Evolutionary conservation across 1,284 basidiomycete genomes (phyloP), one percentile per base, ranked within the genome.

Genomic region (Stereum hirsutum): DNA sequence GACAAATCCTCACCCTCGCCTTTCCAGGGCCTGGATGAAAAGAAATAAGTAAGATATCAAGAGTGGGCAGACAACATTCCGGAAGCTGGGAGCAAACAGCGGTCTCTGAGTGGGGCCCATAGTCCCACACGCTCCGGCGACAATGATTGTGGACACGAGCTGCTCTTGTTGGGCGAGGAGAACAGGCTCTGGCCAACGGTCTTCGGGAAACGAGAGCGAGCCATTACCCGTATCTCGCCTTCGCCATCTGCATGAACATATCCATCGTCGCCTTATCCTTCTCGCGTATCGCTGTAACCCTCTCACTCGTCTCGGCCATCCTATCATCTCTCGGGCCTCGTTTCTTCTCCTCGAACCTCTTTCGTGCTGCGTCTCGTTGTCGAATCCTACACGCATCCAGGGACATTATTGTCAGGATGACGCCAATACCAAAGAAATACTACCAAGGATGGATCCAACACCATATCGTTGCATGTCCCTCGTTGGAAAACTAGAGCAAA

Each of bases 261-360:
- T 84, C 83, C 83, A 88, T 88, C 0, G 83, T 89, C 14, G 77
- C 79, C 60, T 76, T 79, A 52, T 88, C 86, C 53, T 81, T 87
- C 53, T 85, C 80, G 49, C 72, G 75, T 39, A 77, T 64, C 1
- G 69, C 72, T 28, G 57, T 66, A 0, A 67, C 68, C 40, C 79
- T 71, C 53, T 86, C 84, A 25, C 72, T 68, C 4, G 62, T 51
- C 5, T 57, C 66, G 19, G 64, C 60, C 2, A 51, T 54, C 45
- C 71, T 72, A 26, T 81, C 79, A 17, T 74, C 71, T 44, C 64
- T 63, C 11, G 57, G 53, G 0, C 46, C 41, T 2, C 37, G 25
- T 34, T 64, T 60, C 56, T 74, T 78, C 46, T 77, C 70, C 48
- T 78, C 72, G 39, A 69, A 73, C 2, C 75, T 69, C 48, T 59